These are phyloP conservation scores for Epichloe brachyelytri DNA, from an alignment of 2,329 filamentous ascomycete species.

Conservation along the genomic window DNA sequence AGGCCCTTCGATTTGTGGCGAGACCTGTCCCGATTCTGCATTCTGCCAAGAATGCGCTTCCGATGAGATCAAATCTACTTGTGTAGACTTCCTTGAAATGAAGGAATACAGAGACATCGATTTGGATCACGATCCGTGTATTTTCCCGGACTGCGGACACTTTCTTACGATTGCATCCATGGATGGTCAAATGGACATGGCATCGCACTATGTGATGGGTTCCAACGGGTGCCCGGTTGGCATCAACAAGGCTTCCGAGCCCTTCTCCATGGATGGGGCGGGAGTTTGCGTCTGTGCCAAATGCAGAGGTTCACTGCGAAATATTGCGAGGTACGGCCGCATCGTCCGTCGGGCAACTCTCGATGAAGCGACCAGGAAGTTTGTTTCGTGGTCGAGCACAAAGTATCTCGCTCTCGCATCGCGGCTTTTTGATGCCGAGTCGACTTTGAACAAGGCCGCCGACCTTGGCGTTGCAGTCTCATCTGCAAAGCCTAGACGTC, in stretches of 20 bases:
- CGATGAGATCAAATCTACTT: slow-evolving; percentile 27
- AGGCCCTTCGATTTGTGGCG: slow-evolving; percentile 49
- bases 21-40: slow-evolving; percentile 36
- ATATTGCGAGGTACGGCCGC: slow-evolving; percentile 47
- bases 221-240: slow-evolving; percentile 18
- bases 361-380: slow-evolving; percentile 51
- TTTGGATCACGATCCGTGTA: slow-evolving; percentile 44
- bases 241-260: slow-evolving; percentile 23
- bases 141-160: slow-evolving; percentile 52
- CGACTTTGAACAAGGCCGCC: slow-evolving; percentile 1
- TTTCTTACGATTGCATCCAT: slow-evolving; percentile 46
- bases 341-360: slow-evolving; percentile 46
- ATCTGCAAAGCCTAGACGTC: not conserved
- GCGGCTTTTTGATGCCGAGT: slow-evolving; percentile 6
- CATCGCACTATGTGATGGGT: slow-evolving; percentile 32
- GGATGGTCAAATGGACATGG: slow-evolving; percentile 47
- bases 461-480: not conserved
- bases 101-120: slow-evolving; percentile 43
- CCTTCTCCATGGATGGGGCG: slow-evolving; percentile 31
- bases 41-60: slow-evolving; percentile 46
- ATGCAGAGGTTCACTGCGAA: slow-evolving; percentile 46
- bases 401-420: slow-evolving; percentile 6
- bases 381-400: slow-evolving; percentile 41
- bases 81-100: slow-evolving; percentile 45
- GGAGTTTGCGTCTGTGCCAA: slow-evolving; percentile 41